Conservation (phyloP, 345 rosid genomes). For the Murraya paniculata region DNA sequence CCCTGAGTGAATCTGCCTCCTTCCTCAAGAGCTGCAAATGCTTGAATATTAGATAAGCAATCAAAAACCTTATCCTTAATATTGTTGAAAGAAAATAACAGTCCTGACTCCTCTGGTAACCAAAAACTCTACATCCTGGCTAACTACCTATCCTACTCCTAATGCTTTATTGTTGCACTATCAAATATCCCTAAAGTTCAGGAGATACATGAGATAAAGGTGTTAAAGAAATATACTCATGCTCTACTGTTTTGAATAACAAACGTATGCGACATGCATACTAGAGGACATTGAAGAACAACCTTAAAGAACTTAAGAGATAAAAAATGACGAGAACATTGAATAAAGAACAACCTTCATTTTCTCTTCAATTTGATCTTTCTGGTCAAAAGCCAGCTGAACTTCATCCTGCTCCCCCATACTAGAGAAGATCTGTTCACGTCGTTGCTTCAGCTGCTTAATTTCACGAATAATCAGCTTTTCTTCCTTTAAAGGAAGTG, state of each 20-base stretch:
- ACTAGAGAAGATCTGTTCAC: conserved; percentile 49
- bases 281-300: neutral
- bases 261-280: neutral
- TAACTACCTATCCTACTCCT: neutral
- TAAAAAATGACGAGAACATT: neutral
- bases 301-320: neutral
- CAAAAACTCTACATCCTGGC: neutral
- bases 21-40: conserved; percentile 54
- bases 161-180: neutral
- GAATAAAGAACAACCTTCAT: conserved; percentile 55
- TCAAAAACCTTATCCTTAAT: neutral
- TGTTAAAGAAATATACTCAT: neutral
- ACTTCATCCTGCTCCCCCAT: conserved; percentile 62
- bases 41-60: conserved; percentile 16
- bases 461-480: conserved; percentile 67
- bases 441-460: conserved; percentile 57
- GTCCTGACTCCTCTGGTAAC: neutral
- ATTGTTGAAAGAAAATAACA: neutral
- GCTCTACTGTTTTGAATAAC: neutral
- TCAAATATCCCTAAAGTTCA: neutral
- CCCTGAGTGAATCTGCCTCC: conserved; percentile 65
- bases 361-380: conserved; percentile 63
- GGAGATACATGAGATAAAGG: neutral
- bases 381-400: conserved; percentile 55
- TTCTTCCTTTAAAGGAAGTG: conserved; percentile 70